Evolutionary conservation across 495 filamentous ascomycete genomes (phyloP), one percentile per base, ranked within the genome.

Genomic region (Penicillium coprophilum): DNA sequence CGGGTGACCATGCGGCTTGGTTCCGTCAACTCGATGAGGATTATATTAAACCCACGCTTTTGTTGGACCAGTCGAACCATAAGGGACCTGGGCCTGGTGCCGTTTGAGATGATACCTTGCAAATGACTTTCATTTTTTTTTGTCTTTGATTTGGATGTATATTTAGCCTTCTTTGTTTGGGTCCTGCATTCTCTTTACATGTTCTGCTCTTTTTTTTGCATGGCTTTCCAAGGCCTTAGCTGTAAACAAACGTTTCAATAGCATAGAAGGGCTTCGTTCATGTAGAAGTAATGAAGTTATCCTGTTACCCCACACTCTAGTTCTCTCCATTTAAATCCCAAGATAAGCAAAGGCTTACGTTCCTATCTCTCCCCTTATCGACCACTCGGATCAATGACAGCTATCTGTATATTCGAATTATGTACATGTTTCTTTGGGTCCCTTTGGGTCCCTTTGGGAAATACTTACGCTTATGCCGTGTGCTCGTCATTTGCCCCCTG

Each of bases 11-110:
- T 47, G 89, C 88, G 19, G 89, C 87, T 13, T 86, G 94, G 82
- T 96, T 98, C 71, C 85, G 85, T 55, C 93, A 96, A 71, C 73
- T 98, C 50, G 94, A 98, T 70, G 94, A 98, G 70, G 90, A 90
- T 28, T 97, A 90, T 71, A 95, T 98, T 70, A 98, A 98, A 78
- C 94, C 94, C 10, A 91, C 84, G 61, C 77, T 98, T 51, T 71
- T 98, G 54, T 80, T 98, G 36, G 93, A 97, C 76, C 85, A 86
- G 60, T 79, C 76, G 47, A 77, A 77, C 50, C 72, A 79, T 50
- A 77, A 77, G 57, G 76, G 74, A 0, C 72, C 74, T 6, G 59
- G 64, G n/a, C 64, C 64, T 47, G 76, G 74, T 10, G 73, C 73
- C 21, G 76, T 79, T 57, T 79, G 64, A 54, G 10, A 69, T 56